Base-by-base conservation (phyloP, 2,329 filamentous ascomycete species). In the Tolypocladium endophyticum region DNA sequence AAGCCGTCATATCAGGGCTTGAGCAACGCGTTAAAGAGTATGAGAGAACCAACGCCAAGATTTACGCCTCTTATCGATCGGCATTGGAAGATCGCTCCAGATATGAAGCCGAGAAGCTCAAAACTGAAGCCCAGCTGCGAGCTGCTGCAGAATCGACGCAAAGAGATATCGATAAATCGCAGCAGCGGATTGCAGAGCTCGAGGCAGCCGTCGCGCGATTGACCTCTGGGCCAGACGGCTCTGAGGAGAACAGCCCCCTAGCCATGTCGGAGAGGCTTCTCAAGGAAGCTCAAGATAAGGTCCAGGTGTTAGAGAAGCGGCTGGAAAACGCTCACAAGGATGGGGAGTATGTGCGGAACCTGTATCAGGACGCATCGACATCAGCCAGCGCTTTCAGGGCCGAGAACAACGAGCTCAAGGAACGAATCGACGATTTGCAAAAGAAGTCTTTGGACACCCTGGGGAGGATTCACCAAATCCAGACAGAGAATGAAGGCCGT, bases 351-450 rank as follows among this genome's bases (percentile, higher is more conserved):
- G 73, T 78, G 16, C 79, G 82, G 58, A 76, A 77, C 4, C 74
- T 79, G 12, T 89, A 88, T 65, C 86, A 87, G 64, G 75, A 80
- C 28, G 79, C 81, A 1, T 83, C 82, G 11, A 76, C 77, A 38
- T 69, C 74, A 1, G 78, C 77, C 2, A 73, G 73, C 18, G 73
- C 76, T 20, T 70, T 84, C 3, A 71, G 73, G 25, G 66, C 71
- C 2, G 78, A 83, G 65, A 81, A 81, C 63, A 70, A 69, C 23
- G 71, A 75, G 9, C 74, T 87, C 2, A 73, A 75, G 58, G 67
- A 66, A 12, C 70, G 73, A 33, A 71, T 78, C 20, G 69, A 71
- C 25, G 72, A 76, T 5, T 73, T 83, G 1, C 64, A 69, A 55
- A 72, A 71, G 47, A 75, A 71, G 58, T 76, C 79, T 2, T 69